Evolutionary conservation across 2,329 filamentous ascomycete species (phyloP), one percentile per base, ranked within the genome.

Genomic region (Trichophyton verrucosum): DNA sequence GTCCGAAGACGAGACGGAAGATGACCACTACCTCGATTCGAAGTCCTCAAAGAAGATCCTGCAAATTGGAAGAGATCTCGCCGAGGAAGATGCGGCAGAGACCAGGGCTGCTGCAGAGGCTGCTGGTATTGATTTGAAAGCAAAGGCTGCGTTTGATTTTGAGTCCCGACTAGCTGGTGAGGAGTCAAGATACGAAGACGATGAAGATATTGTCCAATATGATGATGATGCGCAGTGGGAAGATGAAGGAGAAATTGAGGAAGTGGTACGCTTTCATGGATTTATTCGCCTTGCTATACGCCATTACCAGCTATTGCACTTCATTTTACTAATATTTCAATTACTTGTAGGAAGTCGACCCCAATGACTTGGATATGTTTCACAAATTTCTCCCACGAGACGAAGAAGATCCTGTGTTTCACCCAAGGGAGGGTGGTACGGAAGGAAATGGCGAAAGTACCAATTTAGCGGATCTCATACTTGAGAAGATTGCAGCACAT

Each of bases 401-500:
- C 67, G 86, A 90, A 64, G 84, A 84, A 63, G 82, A 91, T 66
- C 84, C 88, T 3, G 82, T 94, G 66, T 78, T 91, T 65, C 84
- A 86, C 71, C 83, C 88, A 24, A 71, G 74, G 60, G 68, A 70
- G 7, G 64, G 68, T 4, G 77, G 76, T 11, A 74, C 74, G 15
- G 70, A 70, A 60, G 70, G 75, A 1, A 75, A 79, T 40, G 77
- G 77, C 46, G 79, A 81, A 61, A 80, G 82, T 13, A 89, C 87
- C 64, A 96, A 97, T 72, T 79, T 99, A 61, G 91, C 94, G 15
- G 91, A 96, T 69, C 78, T 99, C 64, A 99, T 99, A 65, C 77
- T 99, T 62, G 86, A 92, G 70, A 96, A 95, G 76, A 99, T 99
- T 70, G 90, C 91, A 3, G 87, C 88, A 62, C 89, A 95, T 68